Base-by-base conservation (phyloP, 176 grass and related monocot genomes). In the Raddia guianensis region DNA sequence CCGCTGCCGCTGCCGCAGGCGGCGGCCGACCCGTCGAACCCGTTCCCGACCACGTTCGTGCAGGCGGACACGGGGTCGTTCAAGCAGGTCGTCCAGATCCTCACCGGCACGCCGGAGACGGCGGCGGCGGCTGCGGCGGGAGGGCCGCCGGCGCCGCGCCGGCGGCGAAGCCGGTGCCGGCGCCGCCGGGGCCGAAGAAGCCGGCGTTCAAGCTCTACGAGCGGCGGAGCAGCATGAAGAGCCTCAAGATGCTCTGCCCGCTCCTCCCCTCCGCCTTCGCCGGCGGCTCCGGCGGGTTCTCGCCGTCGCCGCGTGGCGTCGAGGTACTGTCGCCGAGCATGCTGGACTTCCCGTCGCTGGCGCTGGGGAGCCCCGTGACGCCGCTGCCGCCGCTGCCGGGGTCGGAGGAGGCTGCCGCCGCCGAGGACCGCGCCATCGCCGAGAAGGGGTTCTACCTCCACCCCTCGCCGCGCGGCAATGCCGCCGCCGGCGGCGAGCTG, bases 341-440 rank as follows among this genome's bases (percentile, higher is more conserved):
- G 92, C 83, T 94, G 33, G 89, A 94, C 70, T 91, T 94, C 60
- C 92, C 89, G 12, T 94, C 92, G 48, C 79, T 94, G 61, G 86
- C 78, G 72, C 88, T 94, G 15, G 88, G 83, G 35, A 94, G 92
- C 83, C 92, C 92, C 49, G 92, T 94, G 76, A 94, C 92, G 86
- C 86, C 92, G 83, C 80, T 94, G 43, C 86, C 88, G 76, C 89
- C 87, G 10, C 91, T 88, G n/a, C 81, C 91, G 0, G 89, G 89
- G 50, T 91, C 94, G 44, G 12, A 63, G 51, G 91, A 88, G 37
- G 94, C 94, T 11, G 72, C 78, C 1, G 80, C 85, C 2, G 94
- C 94, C 45, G 94, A 97, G 90, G 94, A 97, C 78, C 85, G 90
- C 82, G 94, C 94, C 80, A 97, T 97, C 83, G 94, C 94, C 45